These are phyloP conservation scores for Colletotrichum sp. DNA, from an alignment of 2,329 filamentous ascomycete species.

Conservation along the genomic window DNA sequence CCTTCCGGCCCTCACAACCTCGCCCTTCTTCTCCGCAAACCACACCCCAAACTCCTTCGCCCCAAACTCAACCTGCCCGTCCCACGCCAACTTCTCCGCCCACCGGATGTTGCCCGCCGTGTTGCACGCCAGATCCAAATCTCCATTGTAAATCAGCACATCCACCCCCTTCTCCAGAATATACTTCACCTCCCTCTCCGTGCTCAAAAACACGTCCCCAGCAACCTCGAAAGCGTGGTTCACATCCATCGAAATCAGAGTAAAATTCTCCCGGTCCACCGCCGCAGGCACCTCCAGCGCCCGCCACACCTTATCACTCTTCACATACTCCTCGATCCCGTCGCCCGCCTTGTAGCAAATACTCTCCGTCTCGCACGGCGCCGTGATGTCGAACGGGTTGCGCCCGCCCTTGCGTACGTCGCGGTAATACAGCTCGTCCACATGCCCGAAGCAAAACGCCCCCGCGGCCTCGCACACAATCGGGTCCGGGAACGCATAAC, in stretches of 20 bases:
- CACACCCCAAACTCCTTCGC: slow-evolving; percentile 28
- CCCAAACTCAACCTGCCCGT: slow-evolving; percentile 45
- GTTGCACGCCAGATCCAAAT: slow-evolving; percentile 24
- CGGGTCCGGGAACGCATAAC: slow-evolving; percentile 41
- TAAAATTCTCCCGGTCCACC: neutral
- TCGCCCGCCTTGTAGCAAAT: slow-evolving; percentile 39
- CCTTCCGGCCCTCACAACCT: neutral
- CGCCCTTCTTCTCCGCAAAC: slow-evolving; percentile 1
- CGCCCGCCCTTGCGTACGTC: slow-evolving; percentile 42
- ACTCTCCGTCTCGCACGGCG: slow-evolving; percentile 38
- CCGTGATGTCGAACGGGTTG: slow-evolving; percentile 49
- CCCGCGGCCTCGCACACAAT: slow-evolving; percentile 42
- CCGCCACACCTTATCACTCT: slow-evolving; percentile 20
- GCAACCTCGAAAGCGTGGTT: slow-evolving; percentile 20
- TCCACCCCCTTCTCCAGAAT: slow-evolving; percentile 20
- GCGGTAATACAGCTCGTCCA: slow-evolving; percentile 43
- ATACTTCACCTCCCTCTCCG: neutral
- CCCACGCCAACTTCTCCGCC: slow-evolving; percentile 46
- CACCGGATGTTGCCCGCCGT: slow-evolving; percentile 34
- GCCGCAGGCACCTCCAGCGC: slow-evolving; percentile 24
- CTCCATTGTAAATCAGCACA: slow-evolving; percentile 27
- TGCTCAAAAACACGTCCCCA: slow-evolving; percentile 15
- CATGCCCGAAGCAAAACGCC: slow-evolving; percentile 39
- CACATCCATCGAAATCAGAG: neutral
- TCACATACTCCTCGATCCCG: slow-evolving; percentile 28